Evolutionary conservation across 192 early-diverging fungal species (phyloP), one percentile per base, ranked within the genome.

Genomic region (Coemansia sp.): DNA sequence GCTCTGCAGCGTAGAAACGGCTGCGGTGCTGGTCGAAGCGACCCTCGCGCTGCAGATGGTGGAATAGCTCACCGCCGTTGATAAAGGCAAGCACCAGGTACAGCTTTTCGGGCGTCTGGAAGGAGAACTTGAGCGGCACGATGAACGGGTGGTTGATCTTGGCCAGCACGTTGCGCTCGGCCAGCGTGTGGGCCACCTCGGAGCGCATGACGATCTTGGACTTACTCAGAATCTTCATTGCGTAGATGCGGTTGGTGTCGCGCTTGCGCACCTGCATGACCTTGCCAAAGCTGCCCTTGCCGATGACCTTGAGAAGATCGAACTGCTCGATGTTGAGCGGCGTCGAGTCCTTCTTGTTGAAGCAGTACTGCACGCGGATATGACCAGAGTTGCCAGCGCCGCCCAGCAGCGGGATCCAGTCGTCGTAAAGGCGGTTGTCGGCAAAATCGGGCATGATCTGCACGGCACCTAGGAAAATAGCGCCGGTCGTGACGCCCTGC

Each of bases 51-150:
- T 94, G 94, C 69, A 98, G 82, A 65, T 96, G 94, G 68, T 94
- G 93, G 82, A 98, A 98, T 36, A 99, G 87, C 79, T 99, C 96
- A 49, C 96, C 96, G 20, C 96, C 96, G 74, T 95, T 96, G 58
- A 97, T 89, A 74, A 93, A 99, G 31, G 92, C 96, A 56, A 99
- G 82, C 0, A 96, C 94, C 32, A 99, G 84, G 79, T 99, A 99
- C 36, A 99, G 86, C 73, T 97, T 97, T 71, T 94, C 91, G 5
- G 92, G 88, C 16, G 85, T 94, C 76, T 99, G 95, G 85, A 98
- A 97, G 5, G 93, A 89, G 75, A 93, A 95, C 74, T 95, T 94
- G 56, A 98, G 84, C 22, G 90, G 90, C 22, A 96, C 95, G 45
- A 97, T 92, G 72, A 98, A 98, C 25, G 96, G 95, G 62, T 94